Evolutionary conservation across 2,329 filamentous ascomycete species (phyloP), one percentile per base, ranked within the genome.

Genomic region (Xylaria polymorpha): DNA sequence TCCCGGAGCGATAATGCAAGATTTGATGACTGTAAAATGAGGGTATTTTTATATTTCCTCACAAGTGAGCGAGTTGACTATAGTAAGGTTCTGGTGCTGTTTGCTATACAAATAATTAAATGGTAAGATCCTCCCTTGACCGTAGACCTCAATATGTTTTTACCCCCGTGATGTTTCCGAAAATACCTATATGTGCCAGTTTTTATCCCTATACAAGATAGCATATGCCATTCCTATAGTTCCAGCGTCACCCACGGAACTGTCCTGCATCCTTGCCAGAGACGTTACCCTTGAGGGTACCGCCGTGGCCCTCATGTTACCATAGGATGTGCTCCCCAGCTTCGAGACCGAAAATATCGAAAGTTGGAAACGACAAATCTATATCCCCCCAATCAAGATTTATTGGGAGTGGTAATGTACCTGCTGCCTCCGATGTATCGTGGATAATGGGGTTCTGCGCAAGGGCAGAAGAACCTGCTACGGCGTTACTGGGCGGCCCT

Each of bases 291-390:
- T 15, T n/a, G 20, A 4, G 4, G 7, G 6, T 22, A 22, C n/a
- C 14, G 29, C 43, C 5, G 12, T 25, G 39, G 39, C n/a, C 22
- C 32, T 32, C n/a, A 14, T 39, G 32, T 22, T 22, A 66, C 62
- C 62, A 68, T 35, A 44, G 44, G 6, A 68, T 68, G 9, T 68
- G 61, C 12, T 66, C 66, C 15, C 62, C 66, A 46, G 61, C 62
- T 22, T 65, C 61, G 9, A 68, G 62, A 39, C 62, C 66, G 37
- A 68, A 68, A 4, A 65, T 61, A 35, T 68, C 62, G 20, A 65
- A 66, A 22, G 53, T 51, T 2, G 62, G 66, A 15, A 61, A 29
- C 3, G 61, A 41, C 9, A 68, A 12, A 39, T 68, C 63, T 20
- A 66, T 65, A 18, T 65, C 66, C 5, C 61, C 22, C 66, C 61